phyloP scores from a whole-genome alignment of 2,329 filamentous ascomycete genomes.

The Colletotrichum caudatum region DNA sequence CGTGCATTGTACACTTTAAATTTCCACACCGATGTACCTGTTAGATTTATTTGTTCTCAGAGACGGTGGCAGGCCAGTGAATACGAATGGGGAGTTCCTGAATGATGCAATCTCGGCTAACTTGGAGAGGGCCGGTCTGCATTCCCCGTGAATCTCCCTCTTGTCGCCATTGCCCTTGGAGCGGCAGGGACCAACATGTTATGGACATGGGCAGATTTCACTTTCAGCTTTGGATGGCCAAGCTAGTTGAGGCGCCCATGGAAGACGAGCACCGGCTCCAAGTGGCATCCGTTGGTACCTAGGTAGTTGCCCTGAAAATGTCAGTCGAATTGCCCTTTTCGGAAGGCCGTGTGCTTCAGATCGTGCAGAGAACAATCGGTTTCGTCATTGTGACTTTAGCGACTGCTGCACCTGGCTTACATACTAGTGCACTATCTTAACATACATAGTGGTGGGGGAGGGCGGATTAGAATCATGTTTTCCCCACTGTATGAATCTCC shows the following conservation, averaged over 20 bases:
- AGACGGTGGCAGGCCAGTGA: conserved; percentile 8
- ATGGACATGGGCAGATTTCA: not conserved
- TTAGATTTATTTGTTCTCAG: not conserved
- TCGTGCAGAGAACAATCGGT: conserved; percentile 1
- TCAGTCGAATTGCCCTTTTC: not conserved
- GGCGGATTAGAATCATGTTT: not conserved
- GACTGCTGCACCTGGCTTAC: not conserved
- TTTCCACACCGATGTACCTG: conserved; percentile 27
- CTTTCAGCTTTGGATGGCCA: not conserved
- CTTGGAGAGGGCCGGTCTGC: not conserved
- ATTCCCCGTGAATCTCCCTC: not conserved
- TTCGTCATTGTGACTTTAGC: conserved; percentile 11
- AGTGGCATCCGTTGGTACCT: not conserved
- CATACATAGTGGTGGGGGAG: no score
- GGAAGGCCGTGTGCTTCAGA: not conserved
- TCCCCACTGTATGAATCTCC: not conserved
- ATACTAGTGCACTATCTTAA: no score
- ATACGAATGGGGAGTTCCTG: conserved; percentile 1
- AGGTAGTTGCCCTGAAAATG: conserved; percentile 1
- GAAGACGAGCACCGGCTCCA: conserved; percentile 3
- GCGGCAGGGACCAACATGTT: not conserved
- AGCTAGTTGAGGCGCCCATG: not conserved
- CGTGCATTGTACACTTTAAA: conserved; percentile 29
- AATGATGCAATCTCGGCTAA: not conserved
- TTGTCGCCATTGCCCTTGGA: not conserved